Evolutionary conservation across 208 protist species (phyloP), one percentile per base, ranked within the genome.

Genomic region (Leishmania tarentolae): DNA sequence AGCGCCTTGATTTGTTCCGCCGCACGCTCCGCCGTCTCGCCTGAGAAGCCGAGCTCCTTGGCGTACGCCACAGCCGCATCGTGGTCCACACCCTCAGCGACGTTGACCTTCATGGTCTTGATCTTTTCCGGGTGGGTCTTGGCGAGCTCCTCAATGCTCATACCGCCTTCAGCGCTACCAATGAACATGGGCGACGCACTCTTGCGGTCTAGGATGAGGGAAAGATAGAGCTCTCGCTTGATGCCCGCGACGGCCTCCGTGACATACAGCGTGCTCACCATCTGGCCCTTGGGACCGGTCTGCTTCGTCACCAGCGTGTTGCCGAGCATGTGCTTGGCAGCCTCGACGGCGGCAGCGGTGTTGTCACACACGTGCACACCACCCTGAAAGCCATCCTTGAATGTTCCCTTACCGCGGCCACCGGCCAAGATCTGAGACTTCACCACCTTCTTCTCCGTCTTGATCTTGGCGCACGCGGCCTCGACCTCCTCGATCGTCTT

Each of bases 371-470:
- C 93, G 83, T 98, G 93, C 86, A 99, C 95, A 80, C 96, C 95
- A 50, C 95, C 94, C 92, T 98, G 91, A 88, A 99, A 99, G 70
- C 99, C 99, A 86, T 97, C 99, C 69, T 93, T 92, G 87, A 99
- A 99, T 65, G 87, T 94, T 63, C 99, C 99, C 87, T 99, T 98
- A 28, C 99, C 99, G 87, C 99, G 98, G 59, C 99, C 99, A 80
- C 99, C 99, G 47, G 99, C 99, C 37, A 99, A 97, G 85, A 99
- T 98, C 91, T 99, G 99, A 70, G 99, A 98, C 90, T 99, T 99
- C 53, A 99, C 96, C 28, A 99, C 98, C 82, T 98, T 96, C 84
- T 98, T 94, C 24, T 94, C 89, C 42, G 88, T 94, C 85, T 94
- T 94, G 84, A 98, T 96, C 87, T 96, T 98, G 74, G 80, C 86